These are phyloP conservation scores for Monilinia fructicola DNA, from an alignment of 2,329 filamentous ascomycete species.

Conservation along the genomic window DNA sequence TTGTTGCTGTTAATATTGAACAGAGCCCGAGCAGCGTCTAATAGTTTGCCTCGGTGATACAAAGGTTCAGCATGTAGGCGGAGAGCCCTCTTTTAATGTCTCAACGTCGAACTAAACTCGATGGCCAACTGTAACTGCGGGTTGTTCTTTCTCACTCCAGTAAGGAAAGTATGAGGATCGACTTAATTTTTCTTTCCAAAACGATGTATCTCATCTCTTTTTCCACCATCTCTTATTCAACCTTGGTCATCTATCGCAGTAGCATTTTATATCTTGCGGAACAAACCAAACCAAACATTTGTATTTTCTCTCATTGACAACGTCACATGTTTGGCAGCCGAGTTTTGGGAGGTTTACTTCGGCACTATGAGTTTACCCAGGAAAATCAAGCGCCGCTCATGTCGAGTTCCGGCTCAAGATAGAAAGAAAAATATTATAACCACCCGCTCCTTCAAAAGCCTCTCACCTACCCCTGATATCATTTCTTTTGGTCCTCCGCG, in stretches of 20 bases:
- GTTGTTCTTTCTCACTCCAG: conserved; percentile 4
- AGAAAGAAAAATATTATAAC: background rate
- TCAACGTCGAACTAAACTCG: background rate
- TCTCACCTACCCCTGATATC: background rate
- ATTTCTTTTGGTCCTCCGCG: background rate
- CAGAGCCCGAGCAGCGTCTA: background rate
- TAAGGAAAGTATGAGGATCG: background rate
- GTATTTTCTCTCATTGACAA: background rate
- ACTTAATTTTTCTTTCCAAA: background rate
- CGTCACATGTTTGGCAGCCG: no score
- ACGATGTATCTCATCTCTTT: background rate
- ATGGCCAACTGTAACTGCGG: background rate
- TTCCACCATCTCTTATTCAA: background rate
- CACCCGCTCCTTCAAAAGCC: background rate
- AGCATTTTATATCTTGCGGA: background rate
- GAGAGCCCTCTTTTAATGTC: background rate
- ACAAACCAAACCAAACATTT: background rate
- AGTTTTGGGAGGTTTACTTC: background rate
- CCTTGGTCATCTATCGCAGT: background rate
- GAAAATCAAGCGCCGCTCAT: background rate
- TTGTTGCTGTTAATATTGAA: background rate
- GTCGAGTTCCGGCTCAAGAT: background rate
- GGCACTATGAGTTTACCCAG: background rate
- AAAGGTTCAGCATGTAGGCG: background rate
- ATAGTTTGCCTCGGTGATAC: background rate